These are phyloP conservation scores for Glonium stellatum DNA, from an alignment of 495 filamentous ascomycete genomes.

Conservation along the genomic window DNA sequence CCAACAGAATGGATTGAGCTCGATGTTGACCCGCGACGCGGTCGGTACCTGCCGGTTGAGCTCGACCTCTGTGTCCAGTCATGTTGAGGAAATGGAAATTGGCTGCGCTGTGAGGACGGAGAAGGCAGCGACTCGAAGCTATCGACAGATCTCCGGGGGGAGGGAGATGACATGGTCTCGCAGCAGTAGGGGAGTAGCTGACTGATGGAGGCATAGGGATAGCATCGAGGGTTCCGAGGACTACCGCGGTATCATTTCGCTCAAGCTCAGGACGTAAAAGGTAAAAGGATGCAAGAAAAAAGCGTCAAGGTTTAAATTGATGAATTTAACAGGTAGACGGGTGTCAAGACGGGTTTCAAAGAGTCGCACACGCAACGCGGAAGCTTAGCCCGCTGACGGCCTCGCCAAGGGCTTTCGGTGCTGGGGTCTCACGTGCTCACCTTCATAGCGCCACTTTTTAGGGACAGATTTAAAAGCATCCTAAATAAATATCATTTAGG, in stretches of 20 bases:
- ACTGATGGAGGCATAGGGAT: conserved; percentile 26
- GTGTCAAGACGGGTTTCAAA: too few species aligned
- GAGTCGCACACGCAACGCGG: too few species aligned
- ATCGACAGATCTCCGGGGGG: conserved; percentile 28
- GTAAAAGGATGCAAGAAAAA: not conserved
- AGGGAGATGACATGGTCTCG: conserved; percentile 33
- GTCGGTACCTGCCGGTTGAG: conserved; percentile 38
- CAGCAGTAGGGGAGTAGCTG: conserved; percentile 5
- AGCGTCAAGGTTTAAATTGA: too few species aligned
- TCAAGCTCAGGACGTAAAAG: not conserved
- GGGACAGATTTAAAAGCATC: too few species aligned
- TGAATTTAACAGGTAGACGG: too few species aligned
- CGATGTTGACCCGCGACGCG: conserved; percentile 72
- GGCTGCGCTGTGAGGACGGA: conserved; percentile 24
- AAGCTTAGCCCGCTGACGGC: too few species aligned
- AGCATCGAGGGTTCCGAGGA: conserved; percentile 2
- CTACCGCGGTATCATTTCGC: conserved; percentile 2
- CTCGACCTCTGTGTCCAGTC: conserved; percentile 33
- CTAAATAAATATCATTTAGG: too few species aligned
- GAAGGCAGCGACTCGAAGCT: conserved; percentile 30
- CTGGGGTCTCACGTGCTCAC: too few species aligned
- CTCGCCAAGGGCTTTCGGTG: too few species aligned
- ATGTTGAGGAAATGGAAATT: conserved; percentile 36
- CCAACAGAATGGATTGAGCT: conserved; percentile 72
- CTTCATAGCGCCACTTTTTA: too few species aligned